Evolutionary conservation across 345 rosid species (phyloP).

Genomic region (Angophora floribunda): DNA sequence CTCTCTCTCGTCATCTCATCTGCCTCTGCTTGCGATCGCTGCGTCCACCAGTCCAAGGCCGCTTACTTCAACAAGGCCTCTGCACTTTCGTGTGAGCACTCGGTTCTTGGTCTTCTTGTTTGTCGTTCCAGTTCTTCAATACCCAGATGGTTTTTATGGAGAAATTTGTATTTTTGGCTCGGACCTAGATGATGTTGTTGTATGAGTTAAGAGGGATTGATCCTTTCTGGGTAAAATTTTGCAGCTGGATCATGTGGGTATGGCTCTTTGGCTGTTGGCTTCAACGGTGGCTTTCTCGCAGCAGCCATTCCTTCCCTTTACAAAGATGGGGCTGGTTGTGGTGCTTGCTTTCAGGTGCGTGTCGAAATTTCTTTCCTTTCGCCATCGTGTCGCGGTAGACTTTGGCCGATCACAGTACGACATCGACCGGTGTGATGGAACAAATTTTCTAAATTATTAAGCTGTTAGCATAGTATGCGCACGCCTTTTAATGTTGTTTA

Average conservation of each 20-base stretch:
- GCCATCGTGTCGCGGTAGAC: not conserved
- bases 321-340: conserved; percentile 87
- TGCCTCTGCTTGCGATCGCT: conserved; percentile 75
- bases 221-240: conserved; percentile 5
- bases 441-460: not conserved
- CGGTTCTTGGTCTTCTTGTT: not conserved
- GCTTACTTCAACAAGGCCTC: conserved; percentile 61
- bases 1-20: conserved; percentile 30
- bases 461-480: not conserved
- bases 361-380: not conserved
- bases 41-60: conserved; percentile 62
- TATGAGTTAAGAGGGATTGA: conserved; percentile 10
- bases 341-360: conserved; percentile 78
- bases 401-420: not conserved
- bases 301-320: conserved; percentile 61
- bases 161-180: not conserved
- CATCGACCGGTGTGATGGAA: not conserved
- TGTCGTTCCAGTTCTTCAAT: not conserved
- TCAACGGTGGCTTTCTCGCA: conserved; percentile 65
- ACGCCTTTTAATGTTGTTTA: not conserved
- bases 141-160: not conserved
- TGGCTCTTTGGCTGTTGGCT: conserved; percentile 57
- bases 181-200: conserved; percentile 11
- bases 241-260: conserved; percentile 95
- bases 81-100: conserved; percentile 46